A percentile compares a stretch with the other conserved stretches of the same genome.
Evolutionary conservation across 2,329 filamentous ascomycete species (phyloP).

Genomic region (Scortechinia acanthostroma): DNA sequence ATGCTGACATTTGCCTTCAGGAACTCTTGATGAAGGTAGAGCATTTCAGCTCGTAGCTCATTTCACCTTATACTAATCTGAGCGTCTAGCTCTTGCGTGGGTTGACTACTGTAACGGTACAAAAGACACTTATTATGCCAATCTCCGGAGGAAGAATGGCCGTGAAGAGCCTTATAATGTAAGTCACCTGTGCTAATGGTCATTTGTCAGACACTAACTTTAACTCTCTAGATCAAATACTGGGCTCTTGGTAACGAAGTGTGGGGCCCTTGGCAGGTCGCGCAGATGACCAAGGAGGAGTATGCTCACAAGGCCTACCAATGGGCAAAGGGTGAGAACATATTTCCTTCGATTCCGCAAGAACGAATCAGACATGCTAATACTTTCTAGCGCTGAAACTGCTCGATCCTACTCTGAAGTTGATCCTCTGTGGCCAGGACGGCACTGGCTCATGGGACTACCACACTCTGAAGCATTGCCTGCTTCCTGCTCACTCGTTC

Average conservation of each 20-base stretch:
- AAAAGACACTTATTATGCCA: conserved; percentile 75
- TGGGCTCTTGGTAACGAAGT: conserved; percentile 77
- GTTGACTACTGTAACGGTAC: conserved; percentile 80
- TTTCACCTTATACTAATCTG: conserved; percentile 9
- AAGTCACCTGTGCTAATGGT: conserved; percentile 11
- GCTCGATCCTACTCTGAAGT: conserved; percentile 59
- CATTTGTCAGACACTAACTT: conserved; percentile 1
- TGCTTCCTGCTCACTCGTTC: conserved; percentile 24
- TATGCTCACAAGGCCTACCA: conserved; percentile 64
- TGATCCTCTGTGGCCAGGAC: conserved; percentile 70
- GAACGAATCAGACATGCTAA: not conserved
- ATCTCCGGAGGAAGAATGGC: conserved; percentile 70
- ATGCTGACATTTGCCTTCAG: conserved; percentile 15
- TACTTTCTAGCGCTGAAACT: conserved; percentile 43
- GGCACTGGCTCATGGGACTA: conserved; percentile 67
- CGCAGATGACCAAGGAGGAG: conserved; percentile 61
- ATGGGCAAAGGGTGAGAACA: conserved; percentile 50
- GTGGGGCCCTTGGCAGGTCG: conserved; percentile 63
- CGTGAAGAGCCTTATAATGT: conserved; percentile 69
- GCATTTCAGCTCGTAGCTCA: conserved; percentile 12
- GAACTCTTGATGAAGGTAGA: conserved; percentile 37
- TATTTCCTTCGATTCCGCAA: not conserved
- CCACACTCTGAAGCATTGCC: conserved; percentile 64
- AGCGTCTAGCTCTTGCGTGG: conserved; percentile 61
- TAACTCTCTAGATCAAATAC: conserved; percentile 53